Percentiles rank a stretch among this genome's conserved stretches.
These are phyloP conservation scores for Quercus phellos DNA, from an alignment of 331 rosid genomes.

Conservation along the genomic window DNA sequence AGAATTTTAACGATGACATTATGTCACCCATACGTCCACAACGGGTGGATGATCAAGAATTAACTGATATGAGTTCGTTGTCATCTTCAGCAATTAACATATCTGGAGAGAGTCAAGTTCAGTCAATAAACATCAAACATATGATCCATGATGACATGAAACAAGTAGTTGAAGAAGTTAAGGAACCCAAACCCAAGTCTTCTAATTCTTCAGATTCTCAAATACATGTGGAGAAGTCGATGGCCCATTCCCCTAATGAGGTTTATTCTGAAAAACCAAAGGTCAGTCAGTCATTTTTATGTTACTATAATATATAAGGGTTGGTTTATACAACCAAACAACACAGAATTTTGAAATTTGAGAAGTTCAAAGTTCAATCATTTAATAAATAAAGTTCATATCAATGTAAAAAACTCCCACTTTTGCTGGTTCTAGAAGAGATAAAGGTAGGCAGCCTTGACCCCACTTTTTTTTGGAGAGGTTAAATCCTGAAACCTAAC, in stretches of 20 bases:
- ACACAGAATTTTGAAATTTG: not conserved
- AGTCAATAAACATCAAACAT: constrained; percentile 7
- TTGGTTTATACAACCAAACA: not conserved
- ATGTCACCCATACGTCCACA: constrained; percentile 3
- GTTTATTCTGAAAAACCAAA: constrained; percentile 13
- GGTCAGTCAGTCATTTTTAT: constrained; percentile 37
- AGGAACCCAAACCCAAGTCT: constrained; percentile 19
- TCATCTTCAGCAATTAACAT: constrained; percentile 20
- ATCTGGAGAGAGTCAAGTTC: constrained; percentile 17
- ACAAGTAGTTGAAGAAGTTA: constrained; percentile 22
- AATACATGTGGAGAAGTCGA: constrained; percentile 17
- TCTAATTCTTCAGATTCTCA: constrained; percentile 26
- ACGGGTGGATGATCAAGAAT: constrained; percentile 34
- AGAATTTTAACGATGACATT: constrained; percentile 6
- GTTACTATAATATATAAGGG: not conserved
- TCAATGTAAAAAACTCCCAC: no score
- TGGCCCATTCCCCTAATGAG: constrained; percentile 26
- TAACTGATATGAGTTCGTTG: constrained; percentile 26
- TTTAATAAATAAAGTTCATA: no score
- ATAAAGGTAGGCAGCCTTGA: no score
- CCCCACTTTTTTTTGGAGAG: no score
- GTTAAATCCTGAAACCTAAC: no score
- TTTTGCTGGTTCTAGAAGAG: no score
- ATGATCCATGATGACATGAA: constrained; percentile 19
- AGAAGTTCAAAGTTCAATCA: not conserved